phyloP scores from a whole-genome alignment of 2,329 filamentous ascomycete genomes.

The Seiridium unicorne region DNA sequence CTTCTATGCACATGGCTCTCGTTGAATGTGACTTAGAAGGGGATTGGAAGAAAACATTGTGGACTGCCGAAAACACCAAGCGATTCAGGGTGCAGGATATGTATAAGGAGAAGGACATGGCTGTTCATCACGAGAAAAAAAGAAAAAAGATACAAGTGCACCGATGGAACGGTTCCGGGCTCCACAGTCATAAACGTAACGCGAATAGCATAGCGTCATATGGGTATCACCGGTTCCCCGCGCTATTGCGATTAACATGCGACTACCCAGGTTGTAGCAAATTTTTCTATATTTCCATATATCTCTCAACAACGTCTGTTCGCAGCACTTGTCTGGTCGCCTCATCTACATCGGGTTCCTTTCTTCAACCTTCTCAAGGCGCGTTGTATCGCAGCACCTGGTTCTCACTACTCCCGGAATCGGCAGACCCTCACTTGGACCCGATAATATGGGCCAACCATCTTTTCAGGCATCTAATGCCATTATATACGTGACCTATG shows the following conservation, averaged over 20 bases:
- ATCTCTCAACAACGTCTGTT: neutral
- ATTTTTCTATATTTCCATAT: neutral
- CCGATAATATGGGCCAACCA: conserved; percentile 64
- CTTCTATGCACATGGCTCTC: too few relatives aligned
- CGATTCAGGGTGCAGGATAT: too few relatives aligned
- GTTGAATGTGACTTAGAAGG: too few relatives aligned
- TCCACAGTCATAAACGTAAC: neutral
- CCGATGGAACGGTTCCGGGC: neutral
- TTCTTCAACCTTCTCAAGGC: neutral
- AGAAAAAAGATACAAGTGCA: neutral
- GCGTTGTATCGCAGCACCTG: neutral
- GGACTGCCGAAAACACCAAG: too few relatives aligned
- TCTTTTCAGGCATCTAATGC: conserved; percentile 78
- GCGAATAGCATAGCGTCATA: conserved; percentile 1
- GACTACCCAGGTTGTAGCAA: neutral
- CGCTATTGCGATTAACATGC: neutral
- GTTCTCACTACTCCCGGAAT: neutral
- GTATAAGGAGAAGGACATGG: too few relatives aligned
- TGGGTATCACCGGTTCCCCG: neutral
- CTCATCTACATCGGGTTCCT: neutral
- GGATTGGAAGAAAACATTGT: too few relatives aligned
- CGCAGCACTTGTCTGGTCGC: neutral
- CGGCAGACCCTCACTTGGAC: neutral
- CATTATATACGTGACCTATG: conserved; percentile 79
- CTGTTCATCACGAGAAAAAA: neutral